Evolutionary conservation across 345 rosid genomes (phyloP), one percentile per base, ranked within the genome.

Genomic region (Xanthoceras sorbifolium): DNA sequence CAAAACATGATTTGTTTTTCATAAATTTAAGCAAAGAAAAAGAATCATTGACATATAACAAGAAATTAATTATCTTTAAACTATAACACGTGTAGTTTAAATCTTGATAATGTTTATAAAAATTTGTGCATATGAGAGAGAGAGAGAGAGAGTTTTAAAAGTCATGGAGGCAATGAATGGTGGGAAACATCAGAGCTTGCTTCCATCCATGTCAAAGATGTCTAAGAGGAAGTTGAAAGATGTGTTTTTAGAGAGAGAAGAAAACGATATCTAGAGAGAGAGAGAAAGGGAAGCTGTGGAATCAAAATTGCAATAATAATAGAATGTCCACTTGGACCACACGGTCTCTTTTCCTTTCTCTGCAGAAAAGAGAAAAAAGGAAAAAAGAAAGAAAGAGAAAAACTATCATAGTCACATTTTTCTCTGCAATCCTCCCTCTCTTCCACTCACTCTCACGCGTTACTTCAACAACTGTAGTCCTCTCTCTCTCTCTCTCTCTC

Each of bases 341-440:
- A 50, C 7, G 55, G 55, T 4, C 64, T 14, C 26, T n/a, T 40
- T 67, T 40, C 52, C 17, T 67, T 67, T 22, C 34, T 9, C 9
- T 57, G 25, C 11, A 55, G 22, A 32, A 18, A 22, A 14, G 25
- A n/a, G 9, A 34, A 5, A 12, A 22, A 55, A n/a, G n/a, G n/a
- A n/a, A n/a, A n/a, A n/a, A n/a, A n/a, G n/a, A n/a, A n/a, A n/a
- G 9, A 34, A 5, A 12, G 12, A 55, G 22, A 22, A 36, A 71
- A 54, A 2, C 0, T 28, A 17, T 20, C 10, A 34, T 6, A 36
- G 4, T 57, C 31, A 36, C 9, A 57, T 59, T 59, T 64, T 34
- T 72, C 76, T 60, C 67, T 25, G 54, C 76, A 59, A 72, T 75
- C 67, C 67, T 40, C 81, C 82, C 84, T 77, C 75, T 80, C 76